phyloP scores from a whole-genome alignment of 2,329 filamentous ascomycete species.

The Pseudogymnoascus sp. region DNA sequence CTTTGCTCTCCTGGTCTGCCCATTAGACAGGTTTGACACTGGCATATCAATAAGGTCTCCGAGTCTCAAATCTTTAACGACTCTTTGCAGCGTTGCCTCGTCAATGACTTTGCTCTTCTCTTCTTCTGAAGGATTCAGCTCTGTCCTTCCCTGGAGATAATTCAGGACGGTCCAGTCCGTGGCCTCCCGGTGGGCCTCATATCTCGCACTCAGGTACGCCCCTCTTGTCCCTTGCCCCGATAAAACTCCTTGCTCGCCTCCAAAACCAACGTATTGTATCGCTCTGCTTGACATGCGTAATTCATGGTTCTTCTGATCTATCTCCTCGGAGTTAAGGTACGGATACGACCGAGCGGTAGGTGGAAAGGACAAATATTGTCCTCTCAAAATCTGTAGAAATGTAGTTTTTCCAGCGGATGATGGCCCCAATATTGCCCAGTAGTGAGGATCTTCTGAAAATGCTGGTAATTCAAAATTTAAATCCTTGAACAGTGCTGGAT shows the following conservation, averaged over 20 bases:
- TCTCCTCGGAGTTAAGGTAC: conserved; percentile 56
- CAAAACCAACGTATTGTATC: conserved; percentile 87
- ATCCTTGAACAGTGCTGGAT: conserved; percentile 64
- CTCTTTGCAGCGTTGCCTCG: conserved; percentile 44
- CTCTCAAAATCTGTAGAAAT: conserved; percentile 70
- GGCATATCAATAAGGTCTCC: conserved; percentile 65
- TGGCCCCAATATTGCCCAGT: conserved; percentile 80
- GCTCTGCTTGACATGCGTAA: conserved; percentile 55
- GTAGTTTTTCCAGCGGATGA: conserved; percentile 73
- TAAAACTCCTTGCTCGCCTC: conserved; percentile 55
- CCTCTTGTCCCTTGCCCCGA: conserved; percentile 52
- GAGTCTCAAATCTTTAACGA: conserved; percentile 64
- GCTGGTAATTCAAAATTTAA: conserved; percentile 64
- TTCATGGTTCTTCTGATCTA: conserved; percentile 32
- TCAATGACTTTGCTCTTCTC: conserved; percentile 43
- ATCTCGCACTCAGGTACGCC: conserved; percentile 79
- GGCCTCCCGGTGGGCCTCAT: conserved; percentile 77
- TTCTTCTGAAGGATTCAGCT: conserved; percentile 64
- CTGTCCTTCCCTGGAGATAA: conserved; percentile 73
- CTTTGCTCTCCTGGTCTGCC: conserved; percentile 76
- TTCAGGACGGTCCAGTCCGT: conserved; percentile 80
- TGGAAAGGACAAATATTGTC: conserved; percentile 66
- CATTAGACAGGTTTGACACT: conserved; percentile 85
- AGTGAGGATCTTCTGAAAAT: conserved; percentile 38
- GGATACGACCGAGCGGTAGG: conserved; percentile 71